Evolutionary conservation across 2,329 filamentous ascomycete genomes (phyloP).

Genomic region (Ophiognomonia clavigignenti-juglandacearum): DNA sequence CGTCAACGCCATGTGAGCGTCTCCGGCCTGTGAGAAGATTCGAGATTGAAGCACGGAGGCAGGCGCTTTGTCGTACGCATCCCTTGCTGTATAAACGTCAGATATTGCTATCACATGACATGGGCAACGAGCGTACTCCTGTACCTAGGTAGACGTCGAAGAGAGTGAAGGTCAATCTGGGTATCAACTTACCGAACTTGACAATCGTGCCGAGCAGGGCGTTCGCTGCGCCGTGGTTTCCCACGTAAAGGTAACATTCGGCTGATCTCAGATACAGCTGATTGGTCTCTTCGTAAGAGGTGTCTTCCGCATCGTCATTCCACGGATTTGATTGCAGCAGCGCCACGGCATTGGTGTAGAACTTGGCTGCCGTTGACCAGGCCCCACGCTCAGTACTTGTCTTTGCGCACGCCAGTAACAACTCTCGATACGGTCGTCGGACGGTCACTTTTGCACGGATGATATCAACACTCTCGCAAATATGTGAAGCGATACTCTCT

Average conservation of each 20-base stretch:
- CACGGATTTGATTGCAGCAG: conserved; percentile 79
- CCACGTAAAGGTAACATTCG: conserved; percentile 75
- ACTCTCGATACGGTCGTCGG: conserved; percentile 64
- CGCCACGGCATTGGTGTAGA: conserved; percentile 69
- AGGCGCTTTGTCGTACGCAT: conserved; percentile 73
- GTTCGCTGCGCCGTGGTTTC: conserved; percentile 63
- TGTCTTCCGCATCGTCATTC: conserved; percentile 64
- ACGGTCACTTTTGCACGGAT: conserved; percentile 61
- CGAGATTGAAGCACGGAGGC: conserved; percentile 80
- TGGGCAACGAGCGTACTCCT: no score
- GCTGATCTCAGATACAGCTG: conserved; percentile 73
- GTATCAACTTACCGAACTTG: conserved; percentile 38
- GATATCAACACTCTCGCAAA: conserved; percentile 70
- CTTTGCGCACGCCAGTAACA: conserved; percentile 75
- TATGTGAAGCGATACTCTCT: conserved; percentile 74
- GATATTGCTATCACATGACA: neutral
- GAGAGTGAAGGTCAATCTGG: no score
- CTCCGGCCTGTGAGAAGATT: conserved; percentile 69
- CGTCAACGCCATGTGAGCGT: conserved; percentile 63
- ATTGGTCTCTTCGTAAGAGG: conserved; percentile 81
- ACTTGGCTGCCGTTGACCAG: conserved; percentile 74
- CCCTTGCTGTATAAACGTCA: conserved; percentile 38
- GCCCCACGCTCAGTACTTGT: conserved; percentile 78
- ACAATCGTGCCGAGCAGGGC: conserved; percentile 68
- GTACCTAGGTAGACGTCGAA: no score